phyloP scores from a whole-genome alignment of 139 green algal species.

The Nannochloris sp. region DNA sequence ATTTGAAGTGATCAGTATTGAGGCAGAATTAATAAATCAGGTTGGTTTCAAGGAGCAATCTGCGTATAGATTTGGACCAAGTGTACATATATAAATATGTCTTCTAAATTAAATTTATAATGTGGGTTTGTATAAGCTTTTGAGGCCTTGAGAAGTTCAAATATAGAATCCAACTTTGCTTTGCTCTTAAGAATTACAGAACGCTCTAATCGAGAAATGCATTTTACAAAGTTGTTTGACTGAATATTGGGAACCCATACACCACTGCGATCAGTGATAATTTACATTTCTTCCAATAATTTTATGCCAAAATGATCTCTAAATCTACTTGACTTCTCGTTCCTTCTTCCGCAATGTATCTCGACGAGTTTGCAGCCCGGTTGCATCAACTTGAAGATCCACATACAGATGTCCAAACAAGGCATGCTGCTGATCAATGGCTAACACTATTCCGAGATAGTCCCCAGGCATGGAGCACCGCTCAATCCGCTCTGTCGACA shows the following conservation, averaged over 20 bases:
- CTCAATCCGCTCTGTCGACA: not conserved
- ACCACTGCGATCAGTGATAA: not conserved
- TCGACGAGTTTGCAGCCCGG: constrained; percentile 6
- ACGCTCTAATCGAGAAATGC: no score
- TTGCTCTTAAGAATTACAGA: no score
- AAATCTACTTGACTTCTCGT: no score
- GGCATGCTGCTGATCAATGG: constrained; percentile 8
- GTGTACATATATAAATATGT: not conserved
- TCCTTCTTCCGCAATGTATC: no score
- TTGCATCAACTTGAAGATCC: not conserved
- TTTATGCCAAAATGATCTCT: not conserved
- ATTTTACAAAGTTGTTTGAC: constrained; percentile 1
- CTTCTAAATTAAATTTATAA: not conserved
- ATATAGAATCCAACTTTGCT: no score
- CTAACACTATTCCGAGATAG: not conserved
- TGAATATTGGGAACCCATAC: not conserved
- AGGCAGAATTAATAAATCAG: no score
- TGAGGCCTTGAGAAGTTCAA: no score
- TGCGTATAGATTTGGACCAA: not conserved
- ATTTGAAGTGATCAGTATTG: constrained; percentile 18
- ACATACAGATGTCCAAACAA: not conserved
- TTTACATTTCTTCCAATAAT: not conserved
- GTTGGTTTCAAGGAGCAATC: not conserved
- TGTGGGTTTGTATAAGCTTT: no score
- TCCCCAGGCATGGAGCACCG: not conserved